Evolutionary conservation across 345 rosid species (phyloP).

Genomic region (Aquilaria malaccensis): DNA sequence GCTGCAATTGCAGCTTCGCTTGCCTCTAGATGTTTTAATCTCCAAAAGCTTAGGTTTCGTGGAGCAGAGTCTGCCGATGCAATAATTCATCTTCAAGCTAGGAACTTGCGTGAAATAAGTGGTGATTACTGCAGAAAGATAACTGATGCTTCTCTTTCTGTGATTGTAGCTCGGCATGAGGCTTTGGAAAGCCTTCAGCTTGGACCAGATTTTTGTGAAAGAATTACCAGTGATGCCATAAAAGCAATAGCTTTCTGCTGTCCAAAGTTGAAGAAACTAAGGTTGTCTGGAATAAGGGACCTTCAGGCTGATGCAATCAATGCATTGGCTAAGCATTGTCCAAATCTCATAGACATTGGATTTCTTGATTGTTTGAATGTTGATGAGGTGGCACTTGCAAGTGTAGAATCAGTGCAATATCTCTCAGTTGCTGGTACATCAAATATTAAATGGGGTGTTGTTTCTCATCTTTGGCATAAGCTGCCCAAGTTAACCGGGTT

Average conservation of each 20-base stretch:
- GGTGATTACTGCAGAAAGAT: conserved; percentile 78
- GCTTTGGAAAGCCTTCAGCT: conserved; percentile 71
- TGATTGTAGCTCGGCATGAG: conserved; percentile 72
- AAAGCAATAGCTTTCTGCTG: conserved; percentile 64
- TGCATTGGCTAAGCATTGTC: conserved; percentile 65
- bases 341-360: conserved; percentile 51
- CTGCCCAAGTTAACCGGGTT: conserved; percentile 58
- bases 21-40: conserved; percentile 51
- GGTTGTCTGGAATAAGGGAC: conserved; percentile 71
- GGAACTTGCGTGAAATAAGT: conserved; percentile 52
- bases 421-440: conserved; percentile 84
- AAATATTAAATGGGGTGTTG: conserved; percentile 63
- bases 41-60: conserved; percentile 58
- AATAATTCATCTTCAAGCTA: conserved; percentile 53
- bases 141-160: conserved; percentile 68
- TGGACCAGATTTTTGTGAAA: conserved; percentile 82
- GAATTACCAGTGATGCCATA: conserved; percentile 71
- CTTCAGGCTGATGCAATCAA: conserved; percentile 61
- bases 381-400: conserved; percentile 60
- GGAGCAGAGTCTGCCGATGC: conserved; percentile 83
- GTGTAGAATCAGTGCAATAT: conserved; percentile 41
- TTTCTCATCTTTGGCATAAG: conserved; percentile 54
- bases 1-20: conserved; percentile 41
- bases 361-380: conserved; percentile 66
- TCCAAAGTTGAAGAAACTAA: conserved; percentile 60